phyloP scores from a whole-genome alignment of 2,329 filamentous ascomycete genomes.

The Trichophyton verrucosum region DNA sequence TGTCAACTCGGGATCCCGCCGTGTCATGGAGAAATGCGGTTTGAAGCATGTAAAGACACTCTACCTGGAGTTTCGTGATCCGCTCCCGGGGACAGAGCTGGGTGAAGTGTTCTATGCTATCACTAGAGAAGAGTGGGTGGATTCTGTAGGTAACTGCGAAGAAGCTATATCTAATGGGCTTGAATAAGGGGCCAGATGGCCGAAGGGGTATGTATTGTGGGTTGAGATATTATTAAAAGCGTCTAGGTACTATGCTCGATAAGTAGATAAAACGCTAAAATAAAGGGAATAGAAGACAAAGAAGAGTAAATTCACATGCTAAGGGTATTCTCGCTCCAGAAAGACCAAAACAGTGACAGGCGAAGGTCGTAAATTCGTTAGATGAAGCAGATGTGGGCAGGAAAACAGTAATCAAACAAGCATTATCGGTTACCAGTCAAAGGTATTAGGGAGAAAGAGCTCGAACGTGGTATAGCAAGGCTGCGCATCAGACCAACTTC shows the following conservation, averaged over 20 bases:
- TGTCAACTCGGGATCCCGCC: conserved; percentile 3
- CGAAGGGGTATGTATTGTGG: too few species aligned
- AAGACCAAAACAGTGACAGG: conserved; percentile 5
- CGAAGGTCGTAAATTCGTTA: conserved; percentile 12
- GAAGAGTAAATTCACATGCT: background rate
- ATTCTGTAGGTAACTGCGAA: background rate
- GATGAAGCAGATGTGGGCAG: conserved; percentile 2
- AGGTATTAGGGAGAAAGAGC: background rate
- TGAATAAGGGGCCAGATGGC: background rate
- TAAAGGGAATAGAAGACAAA: background rate
- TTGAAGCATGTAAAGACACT: conserved; percentile 5
- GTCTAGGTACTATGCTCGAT: background rate
- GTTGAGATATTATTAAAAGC: background rate
- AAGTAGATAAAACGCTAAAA: too few species aligned
- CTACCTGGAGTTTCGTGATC: conserved; percentile 6
- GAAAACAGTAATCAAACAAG: background rate
- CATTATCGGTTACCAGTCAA: background rate
- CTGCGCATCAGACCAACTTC: conserved; percentile 1
- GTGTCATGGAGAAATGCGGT: conserved; percentile 8
- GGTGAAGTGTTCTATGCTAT: conserved; percentile 8
- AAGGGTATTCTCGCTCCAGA: conserved; percentile 8
- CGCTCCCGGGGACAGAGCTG: conserved; percentile 6
- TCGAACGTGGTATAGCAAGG: background rate
- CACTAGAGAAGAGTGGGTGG: conserved; percentile 2
- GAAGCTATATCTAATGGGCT: background rate